These are phyloP conservation scores for Rhytidhysteron rufulum DNA, from an alignment of 2,329 filamentous ascomycete genomes.

Conservation along the genomic window DNA sequence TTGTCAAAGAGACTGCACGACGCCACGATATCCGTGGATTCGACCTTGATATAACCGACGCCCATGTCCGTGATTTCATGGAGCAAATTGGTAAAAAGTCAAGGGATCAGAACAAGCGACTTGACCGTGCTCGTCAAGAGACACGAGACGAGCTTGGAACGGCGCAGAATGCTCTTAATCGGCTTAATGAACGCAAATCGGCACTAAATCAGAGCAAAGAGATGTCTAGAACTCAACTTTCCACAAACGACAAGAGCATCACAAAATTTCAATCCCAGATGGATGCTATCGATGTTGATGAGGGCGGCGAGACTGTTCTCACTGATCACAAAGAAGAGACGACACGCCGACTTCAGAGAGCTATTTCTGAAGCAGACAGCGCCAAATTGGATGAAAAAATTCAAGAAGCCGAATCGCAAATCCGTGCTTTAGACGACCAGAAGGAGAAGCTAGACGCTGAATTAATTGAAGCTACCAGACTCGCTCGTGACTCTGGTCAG, in stretches of 20 bases:
- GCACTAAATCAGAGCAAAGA: conserved; percentile 71
- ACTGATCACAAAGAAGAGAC: conserved; percentile 71
- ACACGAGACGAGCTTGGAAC: conserved; percentile 70
- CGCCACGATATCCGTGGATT: conserved; percentile 79
- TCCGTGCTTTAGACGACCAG: conserved; percentile 68
- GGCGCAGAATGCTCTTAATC: conserved; percentile 67
- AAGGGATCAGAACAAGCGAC: conserved; percentile 71
- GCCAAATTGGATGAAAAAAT: conserved; percentile 70
- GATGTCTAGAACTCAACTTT: conserved; percentile 68
- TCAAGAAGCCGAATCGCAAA: conserved; percentile 59
- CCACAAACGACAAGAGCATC: conserved; percentile 68
- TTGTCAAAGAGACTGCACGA: conserved; percentile 75
- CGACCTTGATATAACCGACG: conserved; percentile 72
- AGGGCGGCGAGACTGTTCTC: conserved; percentile 75
- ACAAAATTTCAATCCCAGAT: conserved; percentile 63
- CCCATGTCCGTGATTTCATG: conserved; percentile 71
- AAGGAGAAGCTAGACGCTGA: conserved; percentile 72
- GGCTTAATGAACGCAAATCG: conserved; percentile 70
- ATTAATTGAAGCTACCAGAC: conserved; percentile 74
- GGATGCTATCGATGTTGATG: conserved; percentile 74
- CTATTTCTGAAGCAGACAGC: conserved; percentile 59
- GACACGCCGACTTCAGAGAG: conserved; percentile 57
- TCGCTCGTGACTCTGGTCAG: conserved; percentile 77
- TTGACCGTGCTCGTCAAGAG: conserved; percentile 71
- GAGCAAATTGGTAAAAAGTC: conserved; percentile 70